Evolutionary conservation across 306 rosid species (phyloP), one percentile per base, ranked within the genome.

Genomic region (Canavalia ensiformis): DNA sequence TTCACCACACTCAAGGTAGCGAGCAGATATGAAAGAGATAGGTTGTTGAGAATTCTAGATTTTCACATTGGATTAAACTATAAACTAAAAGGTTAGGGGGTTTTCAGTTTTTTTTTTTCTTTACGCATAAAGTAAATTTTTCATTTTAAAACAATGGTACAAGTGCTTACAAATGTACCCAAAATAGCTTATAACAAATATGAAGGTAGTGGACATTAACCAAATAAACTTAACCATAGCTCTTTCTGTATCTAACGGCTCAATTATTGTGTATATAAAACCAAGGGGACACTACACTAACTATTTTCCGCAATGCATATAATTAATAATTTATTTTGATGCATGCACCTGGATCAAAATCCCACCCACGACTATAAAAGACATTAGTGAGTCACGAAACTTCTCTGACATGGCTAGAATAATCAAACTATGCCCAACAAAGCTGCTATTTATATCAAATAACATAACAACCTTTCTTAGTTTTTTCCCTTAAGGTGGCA

Each of bases 261-360:
- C 57, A 45, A 68, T 68, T 46, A 68, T 68, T 68, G 74, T 28
- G 4, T 5, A 64, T 39, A 7, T 68, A 11, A 18, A 44, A 68
- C 25, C 55, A 46, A 8, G 37, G 55, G 0, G 50, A 28, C 50
- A 7, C 71, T 42, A 25, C 72, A 68, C 74, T 68, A 5, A 9
- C 5, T 45, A 68, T 68, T 68, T 46, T 30, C 9, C 6, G 42
- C 56, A 45, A 68, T 46, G 57, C 10, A 68, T 11, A 35, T 0
- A 9, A 68, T 2, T 45, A 63, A 42, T 68, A 68, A 46, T 68
- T 30, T 4, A 45, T 47, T 10, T 68, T 29, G 57, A 68, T 68
- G 74, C 74, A 68, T 68, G 74, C 39, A 68, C 74, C 74, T 46
- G 57, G 41, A 47, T 44, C 6, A 29, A 47, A 68, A 68, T 46